phyloP scores from a whole-genome alignment of 345 rosid species.

The Populus tremula region DNA sequence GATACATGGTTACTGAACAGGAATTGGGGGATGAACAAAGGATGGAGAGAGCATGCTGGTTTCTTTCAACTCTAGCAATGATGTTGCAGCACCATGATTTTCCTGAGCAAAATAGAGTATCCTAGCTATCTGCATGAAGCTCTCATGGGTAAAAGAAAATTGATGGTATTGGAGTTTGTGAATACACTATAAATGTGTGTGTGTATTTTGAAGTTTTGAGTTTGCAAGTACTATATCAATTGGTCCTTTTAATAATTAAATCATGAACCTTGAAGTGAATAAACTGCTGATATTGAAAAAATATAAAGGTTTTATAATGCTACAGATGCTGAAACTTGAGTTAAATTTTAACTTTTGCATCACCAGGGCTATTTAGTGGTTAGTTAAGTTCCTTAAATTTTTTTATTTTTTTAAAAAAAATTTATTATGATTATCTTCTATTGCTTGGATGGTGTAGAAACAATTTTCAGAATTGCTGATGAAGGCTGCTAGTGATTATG shows the following conservation, averaged over 20 bases:
- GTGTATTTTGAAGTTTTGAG: not conserved
- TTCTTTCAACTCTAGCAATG: not conserved
- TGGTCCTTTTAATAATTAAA: no score
- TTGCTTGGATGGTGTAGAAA: constrained; percentile 50
- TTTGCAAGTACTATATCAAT: not conserved
- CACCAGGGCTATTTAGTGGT: not conserved
- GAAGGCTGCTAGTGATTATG: constrained; percentile 98
- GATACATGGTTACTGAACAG: not conserved
- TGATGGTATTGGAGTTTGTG: not conserved
- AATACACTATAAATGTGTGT: not conserved
- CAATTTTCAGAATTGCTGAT: constrained; percentile 94
- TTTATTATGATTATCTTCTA: not conserved
- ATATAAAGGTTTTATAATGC: not conserved
- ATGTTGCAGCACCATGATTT: not conserved
- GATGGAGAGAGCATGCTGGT: not conserved
- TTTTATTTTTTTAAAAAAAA: not conserved
- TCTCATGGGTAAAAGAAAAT: not conserved
- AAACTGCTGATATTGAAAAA: not conserved
- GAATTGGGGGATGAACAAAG: not conserved
- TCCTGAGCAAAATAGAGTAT: not conserved
- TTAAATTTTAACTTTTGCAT: not conserved
- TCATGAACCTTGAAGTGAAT: no score
- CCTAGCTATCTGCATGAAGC: not conserved
- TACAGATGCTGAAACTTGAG: not conserved
- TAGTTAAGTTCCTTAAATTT: no score